phyloP scores from a whole-genome alignment of 2,329 filamentous ascomycete species.

The Plectosphaerella cucumerina region DNA sequence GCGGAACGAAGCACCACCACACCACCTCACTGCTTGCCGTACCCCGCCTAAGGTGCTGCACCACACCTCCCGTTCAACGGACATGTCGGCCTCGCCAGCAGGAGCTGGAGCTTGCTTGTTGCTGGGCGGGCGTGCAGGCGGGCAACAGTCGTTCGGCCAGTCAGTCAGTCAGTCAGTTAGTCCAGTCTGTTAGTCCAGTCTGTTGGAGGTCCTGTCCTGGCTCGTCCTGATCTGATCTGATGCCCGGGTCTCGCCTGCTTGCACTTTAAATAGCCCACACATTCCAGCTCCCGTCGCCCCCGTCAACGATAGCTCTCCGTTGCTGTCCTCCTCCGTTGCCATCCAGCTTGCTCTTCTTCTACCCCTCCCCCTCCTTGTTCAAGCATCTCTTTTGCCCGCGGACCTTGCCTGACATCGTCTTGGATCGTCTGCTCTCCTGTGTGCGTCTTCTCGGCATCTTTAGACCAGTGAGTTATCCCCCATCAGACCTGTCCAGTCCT shows the following conservation, averaged over 20 bases:
- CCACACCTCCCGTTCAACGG: too few relatives aligned
- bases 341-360: slow-evolving; percentile 9
- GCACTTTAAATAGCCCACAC: not conserved
- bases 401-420: too few relatives aligned
- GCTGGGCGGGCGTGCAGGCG: not conserved
- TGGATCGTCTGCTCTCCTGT: not conserved
- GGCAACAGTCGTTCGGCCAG: not conserved
- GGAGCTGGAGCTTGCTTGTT: too few relatives aligned
- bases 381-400: slow-evolving; percentile 5
- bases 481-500: too few relatives aligned
- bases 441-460: not conserved
- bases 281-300: not conserved
- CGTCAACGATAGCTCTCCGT: not conserved
- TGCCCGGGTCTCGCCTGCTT: not conserved
- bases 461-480: too few relatives aligned
- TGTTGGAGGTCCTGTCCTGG: too few relatives aligned
- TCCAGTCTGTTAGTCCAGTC: too few relatives aligned
- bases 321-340: slow-evolving; percentile 1
- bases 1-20: too few relatives aligned
- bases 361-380: slow-evolving; percentile 5
- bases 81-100: too few relatives aligned
- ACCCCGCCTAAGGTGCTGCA: too few relatives aligned
- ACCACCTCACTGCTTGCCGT: too few relatives aligned
- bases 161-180: too few relatives aligned
- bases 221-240: slow-evolving; percentile 2